These are phyloP conservation scores for Cicer judaicum DNA, from an alignment of 306 rosid species.

Conservation along the genomic window DNA sequence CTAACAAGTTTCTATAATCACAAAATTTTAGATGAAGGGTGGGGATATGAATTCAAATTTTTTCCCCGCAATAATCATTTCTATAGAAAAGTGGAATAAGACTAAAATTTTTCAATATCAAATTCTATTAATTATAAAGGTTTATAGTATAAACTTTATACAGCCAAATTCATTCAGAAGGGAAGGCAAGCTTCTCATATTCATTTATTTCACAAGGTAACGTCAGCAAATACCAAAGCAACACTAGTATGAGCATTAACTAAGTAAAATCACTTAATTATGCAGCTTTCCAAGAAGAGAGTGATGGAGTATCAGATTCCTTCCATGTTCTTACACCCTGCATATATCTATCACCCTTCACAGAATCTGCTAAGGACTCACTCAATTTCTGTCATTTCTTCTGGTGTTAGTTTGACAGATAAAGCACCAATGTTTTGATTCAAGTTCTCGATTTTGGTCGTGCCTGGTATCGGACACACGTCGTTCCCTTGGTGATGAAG, in stretches of 20 bases:
- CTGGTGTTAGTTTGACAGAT: constrained; percentile 60
- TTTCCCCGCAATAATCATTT: no score
- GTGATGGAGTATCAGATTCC: constrained; percentile 66
- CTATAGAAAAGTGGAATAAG: no score
- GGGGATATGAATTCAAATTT: no score
- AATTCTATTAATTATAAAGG: no score
- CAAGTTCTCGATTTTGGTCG: constrained; percentile 68
- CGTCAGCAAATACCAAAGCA: not conserved
- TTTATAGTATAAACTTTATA: not conserved
- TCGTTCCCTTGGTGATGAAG: constrained; percentile 74
- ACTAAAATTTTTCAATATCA: no score
- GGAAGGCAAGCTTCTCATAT: not conserved
- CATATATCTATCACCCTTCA: constrained; percentile 52
- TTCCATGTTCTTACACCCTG: constrained; percentile 38
- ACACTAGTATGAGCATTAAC: not conserved
- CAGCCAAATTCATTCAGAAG: not conserved
- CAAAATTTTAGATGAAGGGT: no score
- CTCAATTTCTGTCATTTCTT: constrained; percentile 67
- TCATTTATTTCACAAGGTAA: not conserved
- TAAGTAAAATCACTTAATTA: not conserved
- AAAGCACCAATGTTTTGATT: constrained; percentile 68
- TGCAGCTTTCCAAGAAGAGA: constrained; percentile 57
- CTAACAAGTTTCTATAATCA: no score
- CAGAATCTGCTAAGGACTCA: constrained; percentile 57
- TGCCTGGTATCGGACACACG: constrained; percentile 80